Evolutionary conservation across 2,329 filamentous ascomycete species (phyloP).

Genomic region (Aspergillus thermomutatus): DNA sequence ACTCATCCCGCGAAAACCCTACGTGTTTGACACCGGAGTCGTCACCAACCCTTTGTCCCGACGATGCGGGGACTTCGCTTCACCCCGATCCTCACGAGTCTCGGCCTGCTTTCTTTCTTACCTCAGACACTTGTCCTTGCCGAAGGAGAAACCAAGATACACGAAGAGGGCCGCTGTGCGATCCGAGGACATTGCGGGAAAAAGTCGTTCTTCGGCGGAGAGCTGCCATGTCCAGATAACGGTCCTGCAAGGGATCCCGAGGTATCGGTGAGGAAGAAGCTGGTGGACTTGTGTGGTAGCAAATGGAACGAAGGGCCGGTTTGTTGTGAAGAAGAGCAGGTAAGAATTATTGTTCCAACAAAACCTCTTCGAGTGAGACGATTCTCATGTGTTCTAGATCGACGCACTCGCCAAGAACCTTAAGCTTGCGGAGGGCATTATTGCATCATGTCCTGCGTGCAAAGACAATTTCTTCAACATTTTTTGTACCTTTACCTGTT

Average conservation of each 20-base stretch:
- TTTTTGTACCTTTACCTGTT: conserved; percentile 98
- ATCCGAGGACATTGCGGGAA: conserved; percentile 90
- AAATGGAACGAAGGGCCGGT: conserved; percentile 82
- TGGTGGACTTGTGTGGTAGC: conserved; percentile 80
- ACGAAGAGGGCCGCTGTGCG: conserved; percentile 84
- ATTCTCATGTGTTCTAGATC: conserved; percentile 51
- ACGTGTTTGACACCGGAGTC: background rate
- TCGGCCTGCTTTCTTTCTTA: conserved; percentile 24
- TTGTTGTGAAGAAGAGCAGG: conserved; percentile 81
- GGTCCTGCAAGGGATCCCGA: conserved; percentile 72
- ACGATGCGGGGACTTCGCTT: conserved; percentile 32
- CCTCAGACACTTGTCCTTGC: conserved; percentile 24
- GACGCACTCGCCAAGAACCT: conserved; percentile 78
- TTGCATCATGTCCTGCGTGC: conserved; percentile 92
- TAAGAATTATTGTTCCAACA: conserved; percentile 18
- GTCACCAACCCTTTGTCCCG: conserved; percentile 2
- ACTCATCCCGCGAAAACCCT: background rate
- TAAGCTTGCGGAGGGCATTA: conserved; percentile 80
- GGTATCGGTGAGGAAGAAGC: conserved; percentile 66
- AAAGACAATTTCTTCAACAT: conserved; percentile 98
- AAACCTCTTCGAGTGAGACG: background rate
- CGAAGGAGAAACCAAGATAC: conserved; percentile 50
- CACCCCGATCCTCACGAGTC: conserved; percentile 22
- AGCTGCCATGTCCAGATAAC: conserved; percentile 92
- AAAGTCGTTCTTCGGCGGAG: conserved; percentile 81